Base-by-base conservation (phyloP, 352 stramenopile species). In the Phytopythium sindhum region DNA sequence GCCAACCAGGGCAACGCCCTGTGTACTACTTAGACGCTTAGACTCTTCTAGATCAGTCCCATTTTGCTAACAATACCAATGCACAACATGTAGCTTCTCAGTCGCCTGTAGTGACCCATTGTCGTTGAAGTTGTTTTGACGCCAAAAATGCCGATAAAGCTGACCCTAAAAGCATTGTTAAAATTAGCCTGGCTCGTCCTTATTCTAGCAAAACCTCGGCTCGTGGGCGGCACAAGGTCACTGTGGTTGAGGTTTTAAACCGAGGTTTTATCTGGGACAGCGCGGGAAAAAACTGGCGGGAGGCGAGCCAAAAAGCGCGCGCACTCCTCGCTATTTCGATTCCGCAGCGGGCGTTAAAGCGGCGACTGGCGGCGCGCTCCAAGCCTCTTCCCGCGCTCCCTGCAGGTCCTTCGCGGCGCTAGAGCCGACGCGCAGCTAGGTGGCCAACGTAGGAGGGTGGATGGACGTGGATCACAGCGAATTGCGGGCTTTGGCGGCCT, bases 301-400 rank as follows among this genome's bases (percentile, higher is more conserved):
- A 39, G 33, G 41, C 41, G 17, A 53, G 47, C 24, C 47, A 33
- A 53, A 53, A 53, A 53, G 47, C 47, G 47, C 47, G 47, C 47
- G 23, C 48, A 6, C n/a, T 12, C 15, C 17, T 4, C 5, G n/a
- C 19, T 37, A 55, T 55, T 55, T 55, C 26, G 48, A 33, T 21
- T 37, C 26, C 24, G 26, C 11, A 11, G 26, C 33, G 14, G 33
- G 33, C 33, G 23, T 26, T 8, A 21, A 12, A 35, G 45, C 4
- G n/a, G 45, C 10, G 11, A 33, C 14, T 53, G 47, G 47, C 47
- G 47, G 23, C 14, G 47, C 23, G 24, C 12, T 33, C 23, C 23
- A 19, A 14, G 47, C 47, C 35, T 53, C 47, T 10, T 35, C 23
- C 9, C 47, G 23, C 47, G 11, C 11, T n/a, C 19, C 47, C 24